Evolutionary conservation across 371 early-diverging fungal genomes (phyloP).

Genomic region (Apophysomyces sp.): DNA sequence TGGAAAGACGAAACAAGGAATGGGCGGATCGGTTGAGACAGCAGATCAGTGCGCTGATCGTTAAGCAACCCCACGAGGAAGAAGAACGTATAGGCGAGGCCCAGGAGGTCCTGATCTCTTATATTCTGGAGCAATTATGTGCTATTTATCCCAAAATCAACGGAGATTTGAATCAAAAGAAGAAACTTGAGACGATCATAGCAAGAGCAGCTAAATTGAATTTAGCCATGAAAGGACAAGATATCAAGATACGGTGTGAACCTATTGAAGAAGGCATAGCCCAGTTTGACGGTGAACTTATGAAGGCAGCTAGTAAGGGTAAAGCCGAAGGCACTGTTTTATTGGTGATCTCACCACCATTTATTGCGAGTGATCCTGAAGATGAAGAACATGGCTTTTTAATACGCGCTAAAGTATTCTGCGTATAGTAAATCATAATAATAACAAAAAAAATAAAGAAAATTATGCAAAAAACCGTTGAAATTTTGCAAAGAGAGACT

Average conservation of each 20-base stretch:
- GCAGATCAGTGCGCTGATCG: conserved; percentile 38
- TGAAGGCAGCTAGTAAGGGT: conserved; percentile 38
- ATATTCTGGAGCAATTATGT: conserved; percentile 17
- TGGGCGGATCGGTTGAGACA: conserved; percentile 44
- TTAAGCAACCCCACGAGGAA: conserved; percentile 39
- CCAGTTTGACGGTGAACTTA: conserved; percentile 20
- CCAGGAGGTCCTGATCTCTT: conserved; percentile 15
- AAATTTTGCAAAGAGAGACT: conserved; percentile 1
- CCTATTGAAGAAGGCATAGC: conserved; percentile 32
- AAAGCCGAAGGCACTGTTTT: conserved; percentile 33
- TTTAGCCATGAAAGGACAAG: conserved; percentile 46
- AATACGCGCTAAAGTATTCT: conserved; percentile 42
- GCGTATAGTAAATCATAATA: conserved; percentile 11
- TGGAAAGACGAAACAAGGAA: conserved; percentile 28
- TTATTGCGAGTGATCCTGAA: conserved; percentile 37
- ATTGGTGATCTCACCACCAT: conserved; percentile 32
- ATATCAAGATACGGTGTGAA: conserved; percentile 30
- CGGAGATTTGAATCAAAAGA: conserved; percentile 20
- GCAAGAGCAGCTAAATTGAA: conserved; percentile 33
- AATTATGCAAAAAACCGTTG: not conserved
- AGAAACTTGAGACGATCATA: conserved; percentile 32
- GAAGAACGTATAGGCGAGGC: conserved; percentile 18
- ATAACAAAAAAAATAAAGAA: conserved; percentile 4
- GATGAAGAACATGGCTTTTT: conserved; percentile 45
- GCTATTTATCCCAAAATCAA: conserved; percentile 27